Evolutionary conservation across 2,329 filamentous ascomycete genomes (phyloP).

Genomic region (Colletotrichum sp.): DNA sequence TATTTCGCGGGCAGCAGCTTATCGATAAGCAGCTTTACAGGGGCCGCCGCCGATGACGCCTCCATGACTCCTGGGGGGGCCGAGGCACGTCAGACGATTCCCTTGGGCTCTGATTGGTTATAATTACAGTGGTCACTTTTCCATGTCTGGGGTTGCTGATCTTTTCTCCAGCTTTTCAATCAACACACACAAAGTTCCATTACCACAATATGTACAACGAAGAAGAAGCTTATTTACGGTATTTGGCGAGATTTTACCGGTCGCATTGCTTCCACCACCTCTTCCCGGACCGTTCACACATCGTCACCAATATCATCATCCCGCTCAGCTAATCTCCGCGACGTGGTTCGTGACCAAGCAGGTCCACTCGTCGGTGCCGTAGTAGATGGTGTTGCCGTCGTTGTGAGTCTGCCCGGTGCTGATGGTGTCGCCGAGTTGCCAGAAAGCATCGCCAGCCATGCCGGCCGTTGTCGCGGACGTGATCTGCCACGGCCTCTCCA

Average conservation of each 20-base stretch:
- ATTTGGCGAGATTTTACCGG: background rate
- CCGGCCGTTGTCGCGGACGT: slow-evolving; percentile 32
- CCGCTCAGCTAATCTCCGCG: slow-evolving; percentile 1
- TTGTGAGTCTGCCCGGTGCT: slow-evolving; percentile 45
- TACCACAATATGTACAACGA: background rate
- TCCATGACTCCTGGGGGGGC: background rate
- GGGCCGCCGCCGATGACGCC: slow-evolving; percentile 3
- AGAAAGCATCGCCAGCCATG: slow-evolving; percentile 41
- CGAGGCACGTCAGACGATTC: background rate
- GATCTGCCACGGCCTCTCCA: slow-evolving; percentile 54
- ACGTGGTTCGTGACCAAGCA: slow-evolving; percentile 51
- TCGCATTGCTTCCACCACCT: background rate
- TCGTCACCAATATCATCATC: background rate
- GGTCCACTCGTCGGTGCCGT: slow-evolving; percentile 41
- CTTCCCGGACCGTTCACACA: background rate
- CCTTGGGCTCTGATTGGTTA: background rate
- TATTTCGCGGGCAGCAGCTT: background rate
- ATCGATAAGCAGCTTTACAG: slow-evolving; percentile 4
- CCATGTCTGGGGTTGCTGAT: background rate
- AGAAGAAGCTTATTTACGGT: background rate
- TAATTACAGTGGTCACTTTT: background rate
- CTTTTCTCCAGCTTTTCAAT: background rate
- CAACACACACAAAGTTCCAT: background rate
- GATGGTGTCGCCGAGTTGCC: slow-evolving; percentile 44
- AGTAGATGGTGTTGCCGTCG: slow-evolving; percentile 51